Conservation (phyloP, 305 asterid species). For the Petunia hybrid region DNA sequence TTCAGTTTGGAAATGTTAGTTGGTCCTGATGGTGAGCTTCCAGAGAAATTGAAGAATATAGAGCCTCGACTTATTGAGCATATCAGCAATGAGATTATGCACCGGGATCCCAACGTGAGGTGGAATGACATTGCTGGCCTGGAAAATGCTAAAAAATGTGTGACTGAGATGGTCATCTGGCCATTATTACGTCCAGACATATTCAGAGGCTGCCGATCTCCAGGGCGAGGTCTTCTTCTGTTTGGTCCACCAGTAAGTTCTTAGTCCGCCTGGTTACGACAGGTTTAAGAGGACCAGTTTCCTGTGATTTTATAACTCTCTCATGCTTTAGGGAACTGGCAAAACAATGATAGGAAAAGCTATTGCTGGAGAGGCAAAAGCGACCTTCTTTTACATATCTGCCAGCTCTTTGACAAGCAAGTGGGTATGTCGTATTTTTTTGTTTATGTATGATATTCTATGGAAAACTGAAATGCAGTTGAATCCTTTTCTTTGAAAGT, state of each 20-base stretch:
- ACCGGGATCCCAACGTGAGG: slow-evolving; percentile 96
- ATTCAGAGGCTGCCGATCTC: slow-evolving; percentile 98
- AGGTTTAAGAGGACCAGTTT: slow-evolving; percentile 10
- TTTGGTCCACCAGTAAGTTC: slow-evolving; percentile 98
- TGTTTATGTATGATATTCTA: neutral
- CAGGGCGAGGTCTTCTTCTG: slow-evolving; percentile 99
- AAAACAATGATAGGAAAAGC: slow-evolving; percentile 99
- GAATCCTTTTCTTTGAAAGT: neutral
- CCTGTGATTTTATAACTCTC: slow-evolving; percentile 40
- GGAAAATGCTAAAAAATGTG: slow-evolving; percentile 99
- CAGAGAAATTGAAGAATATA: slow-evolving; percentile 89
- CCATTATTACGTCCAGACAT: slow-evolving; percentile 96
- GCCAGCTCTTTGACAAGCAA: slow-evolving; percentile 98
- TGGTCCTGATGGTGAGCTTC: slow-evolving; percentile 98
- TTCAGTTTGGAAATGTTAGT: slow-evolving; percentile 86
- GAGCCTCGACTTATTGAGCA: slow-evolving; percentile 96
- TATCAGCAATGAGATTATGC: slow-evolving; percentile 98
- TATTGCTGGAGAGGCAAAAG: slow-evolving; percentile 99
- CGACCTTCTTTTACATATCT: slow-evolving; percentile 98
- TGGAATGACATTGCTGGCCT: slow-evolving; percentile 99
- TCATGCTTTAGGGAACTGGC: slow-evolving; percentile 87
- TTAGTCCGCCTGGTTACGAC: slow-evolving; percentile 27
- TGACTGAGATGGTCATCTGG: slow-evolving; percentile 99
- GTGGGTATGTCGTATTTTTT: slow-evolving; percentile 65
- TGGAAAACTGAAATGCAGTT: slow-evolving; percentile 18